Evolutionary conservation across 345 rosid species (phyloP), one percentile per base, ranked within the genome.

Genomic region (Carallia pectinifolia): DNA sequence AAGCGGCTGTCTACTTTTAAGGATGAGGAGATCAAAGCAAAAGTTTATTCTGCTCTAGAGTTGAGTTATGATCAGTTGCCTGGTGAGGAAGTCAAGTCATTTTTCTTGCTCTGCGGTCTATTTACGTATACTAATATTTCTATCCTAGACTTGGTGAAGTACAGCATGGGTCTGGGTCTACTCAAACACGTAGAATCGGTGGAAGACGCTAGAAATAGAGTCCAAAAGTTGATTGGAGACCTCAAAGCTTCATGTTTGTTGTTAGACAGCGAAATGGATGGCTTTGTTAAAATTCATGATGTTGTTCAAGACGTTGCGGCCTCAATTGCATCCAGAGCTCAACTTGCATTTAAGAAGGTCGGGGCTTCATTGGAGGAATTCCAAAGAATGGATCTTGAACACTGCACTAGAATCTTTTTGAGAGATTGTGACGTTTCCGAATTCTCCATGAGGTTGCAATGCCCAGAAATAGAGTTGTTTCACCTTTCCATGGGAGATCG

Each of bases 391-490:
- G 66, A 71, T 5, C 29, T 0, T 10, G 29, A 47, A 27, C 5
- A 38, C 0, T 78, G 39, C 71, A 65, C 29, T 7, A 59, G 55
- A 0, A 66, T 78, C 5, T 36, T 52, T 30, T 8, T 75, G 4
- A 16, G 6, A 0, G 17, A 54, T 34, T 36, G 19, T 40, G 7
- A 68, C 18, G 36, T 61, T 4, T 33, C 5, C 5, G 17, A 69
- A 10, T 61, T 59, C 19, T 53, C 64, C 12, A 36, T 44, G 18
- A 64, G 18, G 53, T 52, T 69, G 31, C 56, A 50, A 3, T 76
- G 71, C 17, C 82, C 81, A 2, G 23, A 56, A 5, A 71, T 77
- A 37, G 31, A 8, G 12, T 36, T 74, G 10, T 61, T 77, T 5
- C 5, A 12, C 1, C 0, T 80, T 4, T 0, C 0, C 0, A 16